Base-by-base conservation (phyloP, 2,329 filamentous ascomycete genomes). In the Thermoascus crustaceus region DNA sequence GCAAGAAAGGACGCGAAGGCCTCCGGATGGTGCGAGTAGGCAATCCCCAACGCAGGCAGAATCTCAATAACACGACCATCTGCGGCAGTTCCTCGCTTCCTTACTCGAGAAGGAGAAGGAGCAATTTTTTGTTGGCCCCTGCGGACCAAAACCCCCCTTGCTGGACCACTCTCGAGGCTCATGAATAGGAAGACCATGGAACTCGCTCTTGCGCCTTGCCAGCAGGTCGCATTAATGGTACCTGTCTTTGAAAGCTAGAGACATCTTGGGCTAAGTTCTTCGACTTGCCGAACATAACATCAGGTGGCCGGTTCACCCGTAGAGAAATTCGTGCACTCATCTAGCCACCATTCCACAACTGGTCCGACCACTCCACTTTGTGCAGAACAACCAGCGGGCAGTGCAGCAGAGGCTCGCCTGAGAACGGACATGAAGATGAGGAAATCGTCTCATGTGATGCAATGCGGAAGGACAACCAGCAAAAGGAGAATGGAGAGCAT, bases 381-480 rank as follows among this genome's bases (percentile, higher is more conserved):
- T 11, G 17, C 29, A 17, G 9, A 16, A 16, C 17, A 5, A 31
- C 7, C 7, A 26, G 24, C 17, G 19, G 23, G 17, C 19, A 29
- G 4, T 26, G 27, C n/a, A 21, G 17, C 8, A 25, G 13, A 21
- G 9, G 2, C 17, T 18, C 22, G 16, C 21, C 23, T 27, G 9
- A 17, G 22, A 27, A 19, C 7, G 13, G 19, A 26, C 7, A 11
- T 27, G 23, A 35, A 35, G 17, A n/a, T 10, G 23, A 7, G 11
- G 14, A 21, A n/a, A 25, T 35, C 23, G 18, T 35, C 22, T 35
- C 32, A 35, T 29, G 32, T 24, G 10, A 29, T 35, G 17, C 13
- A 37, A 37, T 31, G 29, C 16, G 32, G 24, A 14, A 25, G 16
- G 29, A 26, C 23, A 39, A 44, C 29, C 39, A 46, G 49, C 40